Evolutionary conservation across 1,284 basidiomycete species (phyloP).

Genomic region (Cryptococcus sp.): DNA sequence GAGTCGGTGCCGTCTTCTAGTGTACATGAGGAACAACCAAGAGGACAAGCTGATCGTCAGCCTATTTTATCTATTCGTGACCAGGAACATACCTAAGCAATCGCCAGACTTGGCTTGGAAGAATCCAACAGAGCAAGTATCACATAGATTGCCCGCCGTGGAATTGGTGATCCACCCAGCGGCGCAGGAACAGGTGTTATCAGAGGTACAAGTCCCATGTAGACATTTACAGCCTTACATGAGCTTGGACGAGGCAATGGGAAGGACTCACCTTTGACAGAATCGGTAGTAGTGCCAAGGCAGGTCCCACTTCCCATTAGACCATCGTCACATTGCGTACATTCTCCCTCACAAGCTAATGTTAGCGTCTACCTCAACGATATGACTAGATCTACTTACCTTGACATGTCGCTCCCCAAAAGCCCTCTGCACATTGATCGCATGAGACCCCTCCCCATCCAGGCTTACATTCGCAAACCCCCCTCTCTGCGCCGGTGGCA

Average conservation of each 20-base stretch:
- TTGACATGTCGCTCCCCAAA: constrained; percentile 41
- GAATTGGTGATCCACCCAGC: constrained; percentile 46
- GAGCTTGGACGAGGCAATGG: neutral
- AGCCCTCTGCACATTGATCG: constrained; percentile 35
- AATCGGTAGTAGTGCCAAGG: constrained; percentile 27
- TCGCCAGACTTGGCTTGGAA: constrained; percentile 32
- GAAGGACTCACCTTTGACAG: constrained; percentile 15
- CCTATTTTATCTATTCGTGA: neutral
- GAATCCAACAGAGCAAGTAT: constrained; percentile 45
- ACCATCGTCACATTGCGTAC: constrained; percentile 47
- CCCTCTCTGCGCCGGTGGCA: too few relatives aligned
- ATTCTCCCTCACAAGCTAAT: constrained; percentile 35
- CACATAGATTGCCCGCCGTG: constrained; percentile 25
- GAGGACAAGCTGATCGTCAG: constrained; percentile 43
- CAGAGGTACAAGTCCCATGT: constrained; percentile 43
- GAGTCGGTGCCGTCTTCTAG: constrained; percentile 21
- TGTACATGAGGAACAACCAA: constrained; percentile 41
- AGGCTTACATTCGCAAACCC: constrained; percentile 27
- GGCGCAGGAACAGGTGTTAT: constrained; percentile 43
- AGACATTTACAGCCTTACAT: constrained; percentile 46
- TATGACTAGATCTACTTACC: constrained; percentile 14
- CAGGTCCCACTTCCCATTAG: constrained; percentile 45
- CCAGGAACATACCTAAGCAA: constrained; percentile 38
- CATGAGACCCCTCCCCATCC: constrained; percentile 35
- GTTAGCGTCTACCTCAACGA: neutral